Base-by-base conservation (phyloP, 2,329 filamentous ascomycete genomes). In the Verticillium nonalfalfae region DNA sequence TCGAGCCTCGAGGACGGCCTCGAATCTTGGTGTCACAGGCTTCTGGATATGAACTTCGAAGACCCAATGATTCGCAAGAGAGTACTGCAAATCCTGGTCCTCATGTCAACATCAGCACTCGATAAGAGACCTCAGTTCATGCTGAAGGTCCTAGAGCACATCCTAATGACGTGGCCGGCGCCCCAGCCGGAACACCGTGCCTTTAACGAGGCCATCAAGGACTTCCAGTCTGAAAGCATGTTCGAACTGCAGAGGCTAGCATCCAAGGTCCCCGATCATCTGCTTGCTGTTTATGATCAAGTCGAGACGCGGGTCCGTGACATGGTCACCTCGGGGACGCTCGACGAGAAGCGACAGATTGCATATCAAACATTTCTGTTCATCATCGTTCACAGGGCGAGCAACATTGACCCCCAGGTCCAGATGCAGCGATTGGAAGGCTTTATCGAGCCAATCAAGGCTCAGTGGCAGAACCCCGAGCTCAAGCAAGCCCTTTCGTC, bases 321-420 rank as follows among this genome's bases (percentile, higher is more conserved):
- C 72, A 87, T 96, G 79, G 83, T 90, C 71, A 81, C 86, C 64
- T 85, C 90, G 57, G 86, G 90, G 35, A 83, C 84, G 60, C 77
- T 90, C 35, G 94, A 97, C 69, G 89, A 94, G 68, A 92, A 93
- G 70, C 85, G 93, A 36, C 87, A 91, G 61, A 88, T 95, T 70
- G 91, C 93, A 1, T 93, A 96, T 69, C 90, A 88, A 67, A 94
- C 93, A 10, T 94, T 98, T 65, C 81, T 98, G 1, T 96, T 99
- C 72, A 95, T 96, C 62, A 95, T 99, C 64, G 89, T 95, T 68
- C 94, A 98, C 74, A 91, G 95, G 63, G 88, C 92, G 39, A 88
- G 83, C 26, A 87, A 86, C 54, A 82, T 98, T 38, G 89, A 96
- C 66, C 81, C 84, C 18, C 80, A 81, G n/a, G 76, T 85, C 39